phyloP scores from a whole-genome alignment of 1,284 basidiomycete genomes.

The Crucibulum parvulum region DNA sequence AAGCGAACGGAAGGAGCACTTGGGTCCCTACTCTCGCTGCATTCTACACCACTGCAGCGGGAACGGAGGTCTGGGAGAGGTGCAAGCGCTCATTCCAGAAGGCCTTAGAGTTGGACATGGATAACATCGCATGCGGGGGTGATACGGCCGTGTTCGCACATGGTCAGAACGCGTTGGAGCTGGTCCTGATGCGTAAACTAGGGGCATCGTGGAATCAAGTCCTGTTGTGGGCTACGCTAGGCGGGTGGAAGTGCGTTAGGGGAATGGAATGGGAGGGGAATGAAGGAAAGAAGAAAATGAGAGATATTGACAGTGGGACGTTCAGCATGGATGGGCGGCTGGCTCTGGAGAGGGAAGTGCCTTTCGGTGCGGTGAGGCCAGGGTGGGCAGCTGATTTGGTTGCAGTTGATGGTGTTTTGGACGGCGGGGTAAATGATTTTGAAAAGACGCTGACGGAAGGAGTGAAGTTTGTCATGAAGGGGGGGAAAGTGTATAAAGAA shows the following conservation, averaged over 20 bases:
- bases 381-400: slow-evolving; percentile 71
- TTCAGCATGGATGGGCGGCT: slow-evolving; percentile 3
- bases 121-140: slow-evolving; percentile 64
- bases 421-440: slow-evolving; percentile 47
- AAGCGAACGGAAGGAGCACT: slow-evolving; percentile 33
- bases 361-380: slow-evolving; percentile 57
- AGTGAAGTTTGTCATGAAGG: slow-evolving; percentile 67
- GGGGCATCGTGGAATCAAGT: slow-evolving; percentile 61
- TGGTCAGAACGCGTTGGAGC: slow-evolving; percentile 66
- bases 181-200: slow-evolving; percentile 64
- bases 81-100: slow-evolving; percentile 48
- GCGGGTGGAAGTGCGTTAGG: slow-evolving; percentile 64
- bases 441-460: slow-evolving; percentile 46
- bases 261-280: slow-evolving; percentile 56
- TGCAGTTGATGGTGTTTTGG: slow-evolving; percentile 51
- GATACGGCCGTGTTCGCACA: slow-evolving; percentile 71
- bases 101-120: slow-evolving; percentile 48
- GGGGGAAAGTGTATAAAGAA: slow-evolving; percentile 54
- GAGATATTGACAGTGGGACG: slow-evolving; percentile 27
- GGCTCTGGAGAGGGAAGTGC: slow-evolving; percentile 59
- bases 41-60: slow-evolving; percentile 41
- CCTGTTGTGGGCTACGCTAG: slow-evolving; percentile 64
- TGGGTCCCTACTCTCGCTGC: slow-evolving; percentile 71
- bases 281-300: slow-evolving; percentile 37
- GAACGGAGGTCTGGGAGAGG: slow-evolving; percentile 44